Conservation (phyloP, 1,284 basidiomycete genomes). For the Marasmius fiardii region DNA sequence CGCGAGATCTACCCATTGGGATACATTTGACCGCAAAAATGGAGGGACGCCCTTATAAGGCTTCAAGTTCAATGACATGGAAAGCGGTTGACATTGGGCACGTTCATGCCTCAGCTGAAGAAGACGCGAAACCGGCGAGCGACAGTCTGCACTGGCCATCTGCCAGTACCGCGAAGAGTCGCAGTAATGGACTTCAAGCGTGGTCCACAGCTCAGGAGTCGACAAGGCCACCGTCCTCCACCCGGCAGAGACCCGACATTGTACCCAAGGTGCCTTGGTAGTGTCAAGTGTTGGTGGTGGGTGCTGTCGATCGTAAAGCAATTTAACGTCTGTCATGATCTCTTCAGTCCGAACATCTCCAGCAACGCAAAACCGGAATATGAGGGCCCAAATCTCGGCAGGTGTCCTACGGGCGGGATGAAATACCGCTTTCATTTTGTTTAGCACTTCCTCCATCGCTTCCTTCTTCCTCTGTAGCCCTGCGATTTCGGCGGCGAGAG, state of each 20-base stretch:
- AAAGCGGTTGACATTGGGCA: neutral
- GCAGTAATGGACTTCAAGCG: neutral
- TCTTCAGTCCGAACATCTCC: neutral
- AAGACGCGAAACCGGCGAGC: neutral
- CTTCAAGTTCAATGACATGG: neutral
- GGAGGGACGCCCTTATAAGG: neutral
- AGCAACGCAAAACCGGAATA: neutral
- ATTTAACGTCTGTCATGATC: neutral
- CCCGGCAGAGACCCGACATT: neutral
- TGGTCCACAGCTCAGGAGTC: neutral
- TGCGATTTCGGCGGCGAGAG: too few relatives aligned
- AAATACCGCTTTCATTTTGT: too few relatives aligned
- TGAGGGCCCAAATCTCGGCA: neutral
- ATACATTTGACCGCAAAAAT: neutral
- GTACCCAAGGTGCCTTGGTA: neutral
- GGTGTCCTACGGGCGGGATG: neutral
- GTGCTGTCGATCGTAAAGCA: neutral
- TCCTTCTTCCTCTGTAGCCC: too few relatives aligned
- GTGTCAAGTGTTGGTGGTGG: neutral
- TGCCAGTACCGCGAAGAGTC: too few relatives aligned
- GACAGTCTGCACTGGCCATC: too few relatives aligned
- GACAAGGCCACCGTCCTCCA: neutral
- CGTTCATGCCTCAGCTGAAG: neutral
- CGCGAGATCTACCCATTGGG: neutral
- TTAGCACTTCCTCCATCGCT: too few relatives aligned